Base-by-base conservation (phyloP, 345 rosid species). In the Populus tremula region DNA sequence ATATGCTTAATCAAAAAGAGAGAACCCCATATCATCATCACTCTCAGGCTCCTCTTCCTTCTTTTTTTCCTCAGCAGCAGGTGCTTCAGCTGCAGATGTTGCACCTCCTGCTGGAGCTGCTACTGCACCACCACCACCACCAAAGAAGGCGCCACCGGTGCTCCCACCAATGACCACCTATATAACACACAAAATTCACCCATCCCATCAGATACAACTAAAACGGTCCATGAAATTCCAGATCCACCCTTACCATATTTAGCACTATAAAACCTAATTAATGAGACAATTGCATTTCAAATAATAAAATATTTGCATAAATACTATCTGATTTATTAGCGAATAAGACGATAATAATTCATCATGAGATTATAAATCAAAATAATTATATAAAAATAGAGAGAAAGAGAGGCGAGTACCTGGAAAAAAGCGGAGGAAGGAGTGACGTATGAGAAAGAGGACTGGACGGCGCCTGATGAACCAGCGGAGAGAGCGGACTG, bases 341-440 rank as follows among this genome's bases (percentile, higher is more conserved):
- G n/a, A n/a, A 56, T 33, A 8, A 25, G 27, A 9, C 4, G 12
- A n/a, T 3, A 9, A 23, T 8, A 21, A n/a, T 21, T 54, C n/a
- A 29, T n/a, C 54, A 61, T 12, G 53, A 75, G 21, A 49, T 5
- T 23, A 31, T 14, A 29, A 43, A 20, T 8, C 45, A 12, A 5
- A 61, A 21, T 5, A 4, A 3, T 6, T 31, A 3, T 12, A 11
- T 9, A 18, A 21, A 64, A 65, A 45, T 0, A 14, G 49, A 65
- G 47, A 7, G 0, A 29, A 38, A 14, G 0, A 35, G 23, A 8
- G 11, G 27, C 67, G 1, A 12, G 18, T 5, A 94, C 98, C 97
- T 91, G 97, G 77, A 78, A 94, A 69, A 94, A 92, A 70, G 85
- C 98, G 56, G 98, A 94, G 43, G 84, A 78, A 35, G 98, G 98